phyloP scores from a whole-genome alignment of 305 asterid genomes.

The Andrographis paniculata region DNA sequence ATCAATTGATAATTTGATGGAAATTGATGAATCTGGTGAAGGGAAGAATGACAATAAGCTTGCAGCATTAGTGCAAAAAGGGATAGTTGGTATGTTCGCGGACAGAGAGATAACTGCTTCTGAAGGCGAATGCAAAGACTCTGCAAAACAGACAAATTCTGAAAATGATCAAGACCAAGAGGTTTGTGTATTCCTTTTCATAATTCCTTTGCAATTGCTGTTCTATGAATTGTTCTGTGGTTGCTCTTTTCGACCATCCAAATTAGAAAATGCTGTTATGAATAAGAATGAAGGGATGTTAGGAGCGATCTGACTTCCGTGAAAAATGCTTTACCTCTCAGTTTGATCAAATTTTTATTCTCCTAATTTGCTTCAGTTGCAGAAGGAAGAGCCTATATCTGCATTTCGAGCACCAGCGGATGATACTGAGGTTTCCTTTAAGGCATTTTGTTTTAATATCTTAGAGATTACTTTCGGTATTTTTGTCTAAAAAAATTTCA shows the following conservation, averaged over 20 bases:
- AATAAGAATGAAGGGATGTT: no score
- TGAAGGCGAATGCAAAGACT: constrained; percentile 24
- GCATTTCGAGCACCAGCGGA: constrained; percentile 50
- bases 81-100: constrained; percentile 13
- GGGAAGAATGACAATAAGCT: constrained; percentile 20
- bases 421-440: constrained; percentile 58
- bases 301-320: no score
- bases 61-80: constrained; percentile 24
- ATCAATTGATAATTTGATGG: constrained; percentile 17
- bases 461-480: constrained; percentile 11
- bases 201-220: constrained; percentile 5
- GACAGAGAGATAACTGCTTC: constrained; percentile 24
- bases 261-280: neutral
- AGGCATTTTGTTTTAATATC: constrained; percentile 13
- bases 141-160: constrained; percentile 17
- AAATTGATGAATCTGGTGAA: constrained; percentile 26
- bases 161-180: constrained; percentile 25
- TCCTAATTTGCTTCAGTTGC: constrained; percentile 33
- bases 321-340: no score
- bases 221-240: neutral
- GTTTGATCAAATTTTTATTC: constrained; percentile 12
- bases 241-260: no score
- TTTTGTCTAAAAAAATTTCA: constrained; percentile 9
- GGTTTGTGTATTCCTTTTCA: constrained; percentile 22
- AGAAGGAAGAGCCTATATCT: constrained; percentile 36